Evolutionary conservation across 257 asterid genomes (phyloP), one percentile per base, ranked within the genome.

Genomic region (Solanum paucissectum): DNA sequence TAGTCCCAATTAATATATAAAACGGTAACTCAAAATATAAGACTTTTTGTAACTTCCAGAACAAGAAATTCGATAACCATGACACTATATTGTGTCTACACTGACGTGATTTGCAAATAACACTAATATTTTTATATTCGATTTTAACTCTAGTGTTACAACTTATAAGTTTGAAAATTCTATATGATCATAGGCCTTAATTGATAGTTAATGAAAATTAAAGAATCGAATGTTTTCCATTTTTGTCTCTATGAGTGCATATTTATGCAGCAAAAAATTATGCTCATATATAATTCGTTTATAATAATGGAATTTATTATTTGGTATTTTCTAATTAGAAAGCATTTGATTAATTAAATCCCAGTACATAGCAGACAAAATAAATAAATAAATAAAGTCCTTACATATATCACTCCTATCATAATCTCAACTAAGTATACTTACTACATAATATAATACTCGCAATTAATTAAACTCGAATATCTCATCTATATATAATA

Each of bases 1-100:
- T 0, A 13, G 7, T 7, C n/a, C 0, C 12, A 0, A 58, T 58
- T 21, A 21, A 7, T 0, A 0, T 55, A 55, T 18, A 55, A 8
- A 8, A 21, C 5, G 1, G 42, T 1, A 7, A 21, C 0, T 7
- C 5, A 58, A 58, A 55, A 7, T 58, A 58, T 20, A 58, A 8
- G 2, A 8, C 2, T 8, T 7, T 20, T 58, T 7, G 25, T 7
- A 58, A 11, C 27, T 20, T 6, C 1, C 9, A 64, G 25, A 23
- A 60, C 0, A 18, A 20, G 66, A 2, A 21, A 29, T 29, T 29
- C 32, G 34, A 33, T 33, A 33, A 18, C 4, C 29, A 12, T 27
- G 18, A 12, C 4, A 0, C 9, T 25, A 27, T 0, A 12, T 66
- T 60, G 9, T 25, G 7, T 7, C 9, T 66, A 2, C 33, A 64